Base-by-base conservation (phyloP, 2,329 filamentous ascomycete species). In the Paraphaeosphaeria sporulosa region DNA sequence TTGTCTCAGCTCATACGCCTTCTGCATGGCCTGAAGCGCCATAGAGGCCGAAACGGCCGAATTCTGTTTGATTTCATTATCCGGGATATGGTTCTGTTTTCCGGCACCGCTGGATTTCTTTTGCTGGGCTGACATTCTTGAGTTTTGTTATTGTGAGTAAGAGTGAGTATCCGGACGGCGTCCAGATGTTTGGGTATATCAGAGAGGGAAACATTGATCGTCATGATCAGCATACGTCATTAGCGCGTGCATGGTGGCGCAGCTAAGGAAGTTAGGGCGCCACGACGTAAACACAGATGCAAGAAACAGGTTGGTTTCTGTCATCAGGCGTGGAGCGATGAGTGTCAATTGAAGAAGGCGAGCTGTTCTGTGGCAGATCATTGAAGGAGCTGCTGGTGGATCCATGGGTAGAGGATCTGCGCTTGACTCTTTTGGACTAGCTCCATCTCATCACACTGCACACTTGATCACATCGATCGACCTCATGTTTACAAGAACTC, bases 1-100 rank as follows among this genome's bases (percentile, higher is more conserved):
- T 67, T 79, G 76, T 46, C 74, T 69, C n/a, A 78, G 55, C 2
- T 79, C 76, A 66, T 72, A 76, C 2, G 77, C 77, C 48, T 79
- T 78, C 60, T 78, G 74, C 32, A 66, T 63, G 0, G 75, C 77
- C 62, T 77, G 51, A 30, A 78, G 69, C 8, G 76, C 76, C 67
- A 76, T 70, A 15, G 57, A 70, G n/a, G 76, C 76, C 8, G 75
- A 76, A n/a, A 77, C 69, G 30, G 72, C 73, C 6, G 76, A 73
- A 64, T 76, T 77, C 54, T 78, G 76, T 53, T 77, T 78, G 55
- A 78, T 71, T n/a, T 78, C 76, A 60, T 69, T 68, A 10, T 77
- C 70, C 1, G 76, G 70, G 34, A 78, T 76, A 47, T 43, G 51
- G 19, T 54, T 30, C 21, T 25, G 51, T 21, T 53, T 53, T 36